Evolutionary conservation across 768 basidiomycete genomes (phyloP), one percentile per base, ranked within the genome.

Genomic region (Coprinellus micaceus): DNA sequence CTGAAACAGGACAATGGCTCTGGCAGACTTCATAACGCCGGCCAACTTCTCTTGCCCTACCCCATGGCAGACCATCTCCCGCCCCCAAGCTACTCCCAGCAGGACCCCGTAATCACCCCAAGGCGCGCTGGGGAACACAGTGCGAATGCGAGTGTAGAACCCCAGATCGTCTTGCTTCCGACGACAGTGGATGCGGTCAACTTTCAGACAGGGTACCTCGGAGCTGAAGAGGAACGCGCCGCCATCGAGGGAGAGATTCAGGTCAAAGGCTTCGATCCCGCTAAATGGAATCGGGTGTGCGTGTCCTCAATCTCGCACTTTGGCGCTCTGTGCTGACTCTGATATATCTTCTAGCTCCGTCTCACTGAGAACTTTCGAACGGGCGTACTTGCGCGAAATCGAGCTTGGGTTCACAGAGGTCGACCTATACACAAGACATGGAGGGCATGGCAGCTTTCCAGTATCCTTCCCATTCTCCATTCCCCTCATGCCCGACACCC

Each of bases 201-300:
- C 67, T 95, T 94, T 64, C 93, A 94, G 72, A 88, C 85, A 64
- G 93, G 93, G 11, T 91, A 82, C 67, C 76, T 94, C 7, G 93
- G 93, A 50, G 89, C 86, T 22, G 89, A 91, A 54, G 89, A 82
- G 51, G 91, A 93, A 69, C 80, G 78, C 57, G 89, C 91, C 13
- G 86, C 89, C 9, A 82, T 94, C 52, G 91, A 93, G 65, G 93
- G 93, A 46, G 92, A 94, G 66, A 77, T 94, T 17, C 92, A 94
- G 67, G 75, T 94, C 61, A 94, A 94, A 70, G 87, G 82, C 54
- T 77, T 78, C 33, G 78, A 80, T 55, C 72, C 76, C 52, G 75
- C 74, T 52, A 77, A 73, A 60, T 89, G 87, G 84, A 69, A 73
- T 54, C 83, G 83, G 74, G 74, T 91, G 91, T 91, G 71, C 77